These are phyloP conservation scores for Hyaloscypha hepaticicola DNA, from an alignment of 495 filamentous ascomycete genomes.

Conservation along the genomic window DNA sequence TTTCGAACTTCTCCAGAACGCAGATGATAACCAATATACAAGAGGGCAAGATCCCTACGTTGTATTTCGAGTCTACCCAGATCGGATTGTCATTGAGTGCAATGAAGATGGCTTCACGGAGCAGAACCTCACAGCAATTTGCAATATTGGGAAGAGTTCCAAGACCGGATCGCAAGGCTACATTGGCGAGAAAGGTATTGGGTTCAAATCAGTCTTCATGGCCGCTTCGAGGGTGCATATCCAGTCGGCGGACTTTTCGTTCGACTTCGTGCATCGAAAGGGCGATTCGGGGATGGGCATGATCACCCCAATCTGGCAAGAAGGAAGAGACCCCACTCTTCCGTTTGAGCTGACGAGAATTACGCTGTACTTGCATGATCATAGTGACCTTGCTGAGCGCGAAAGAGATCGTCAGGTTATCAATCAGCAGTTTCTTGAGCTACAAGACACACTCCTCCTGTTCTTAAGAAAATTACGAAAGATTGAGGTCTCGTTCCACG, in stretches of 20 bases:
- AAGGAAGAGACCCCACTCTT: neutral
- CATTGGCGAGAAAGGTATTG: constrained; percentile 49
- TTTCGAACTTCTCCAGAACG: constrained; percentile 46
- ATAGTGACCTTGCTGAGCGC: constrained; percentile 11
- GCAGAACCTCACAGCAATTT: constrained; percentile 39
- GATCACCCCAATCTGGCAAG: constrained; percentile 42
- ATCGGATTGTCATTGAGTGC: constrained; percentile 36
- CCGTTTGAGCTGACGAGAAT: constrained; percentile 2
- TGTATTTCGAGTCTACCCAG: constrained; percentile 29
- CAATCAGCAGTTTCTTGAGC: constrained; percentile 2
- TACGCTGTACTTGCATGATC: constrained; percentile 1
- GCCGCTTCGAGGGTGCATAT: constrained; percentile 42
- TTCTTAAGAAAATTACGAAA: constrained; percentile 16
- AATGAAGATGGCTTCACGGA: constrained; percentile 45
- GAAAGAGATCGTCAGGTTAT: constrained; percentile 10
- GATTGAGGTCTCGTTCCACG: constrained; percentile 1
- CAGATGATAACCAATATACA: constrained; percentile 42
- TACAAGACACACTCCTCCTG: constrained; percentile 17
- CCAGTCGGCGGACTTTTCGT: constrained; percentile 40
- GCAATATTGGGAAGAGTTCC: constrained; percentile 38
- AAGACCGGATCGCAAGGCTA: constrained; percentile 34
- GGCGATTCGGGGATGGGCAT: constrained; percentile 43
- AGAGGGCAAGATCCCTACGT: constrained; percentile 28
- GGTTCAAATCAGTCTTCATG: constrained; percentile 50
- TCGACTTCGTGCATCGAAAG: constrained; percentile 37